Conservation (phyloP, 2,329 filamentous ascomycete genomes). For the Alternaria gansuensis region DNA sequence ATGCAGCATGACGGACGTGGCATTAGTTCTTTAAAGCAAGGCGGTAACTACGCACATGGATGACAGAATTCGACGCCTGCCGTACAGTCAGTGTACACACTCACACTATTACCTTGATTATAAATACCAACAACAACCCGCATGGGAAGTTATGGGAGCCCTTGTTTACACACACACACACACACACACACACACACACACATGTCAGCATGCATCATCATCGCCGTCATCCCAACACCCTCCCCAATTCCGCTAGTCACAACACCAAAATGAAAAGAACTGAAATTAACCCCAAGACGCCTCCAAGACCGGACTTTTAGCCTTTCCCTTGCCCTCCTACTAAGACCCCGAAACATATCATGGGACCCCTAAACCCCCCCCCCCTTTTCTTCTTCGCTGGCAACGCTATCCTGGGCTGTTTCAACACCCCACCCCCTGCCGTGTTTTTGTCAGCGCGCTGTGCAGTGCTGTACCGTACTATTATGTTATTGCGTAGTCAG, state of each 20-base stretch:
- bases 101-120: not conserved
- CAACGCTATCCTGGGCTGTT: not conserved
- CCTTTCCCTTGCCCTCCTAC: not conserved
- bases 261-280: not conserved
- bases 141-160: not conserved
- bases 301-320: not conserved
- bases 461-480: too few species aligned
- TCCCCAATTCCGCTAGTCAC: slow-evolving; percentile 4
- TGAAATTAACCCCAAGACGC: slow-evolving; percentile 1
- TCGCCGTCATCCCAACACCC: not conserved
- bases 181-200: too few species aligned
- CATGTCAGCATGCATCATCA: slow-evolving; percentile 1
- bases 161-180: not conserved
- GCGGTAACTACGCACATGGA: not conserved
- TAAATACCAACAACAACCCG: not conserved
- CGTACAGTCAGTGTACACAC: not conserved
- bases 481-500: slow-evolving; percentile 2
- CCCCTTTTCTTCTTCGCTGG: not conserved
- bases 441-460: not conserved
- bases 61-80: not conserved
- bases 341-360: slow-evolving; percentile 1
- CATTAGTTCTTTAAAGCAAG: not conserved
- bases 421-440: not conserved
- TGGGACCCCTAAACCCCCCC: not conserved
- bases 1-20: slow-evolving; percentile 4